phyloP scores from a whole-genome alignment of 1,284 basidiomycete species.

The Lignosus rhinocerotis region DNA sequence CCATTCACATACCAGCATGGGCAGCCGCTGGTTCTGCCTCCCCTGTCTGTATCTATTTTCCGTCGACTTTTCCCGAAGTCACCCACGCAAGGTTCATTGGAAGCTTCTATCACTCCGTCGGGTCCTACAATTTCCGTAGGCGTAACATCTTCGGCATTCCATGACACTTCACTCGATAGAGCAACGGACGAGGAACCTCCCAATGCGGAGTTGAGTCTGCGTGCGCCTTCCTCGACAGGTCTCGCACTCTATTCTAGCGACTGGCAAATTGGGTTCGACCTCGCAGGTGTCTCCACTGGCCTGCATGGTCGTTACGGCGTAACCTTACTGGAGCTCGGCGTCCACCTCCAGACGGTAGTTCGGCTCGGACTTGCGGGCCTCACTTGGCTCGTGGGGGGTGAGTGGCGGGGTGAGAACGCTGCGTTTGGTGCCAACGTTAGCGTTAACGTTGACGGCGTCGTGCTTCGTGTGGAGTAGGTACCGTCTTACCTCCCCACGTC shows the following conservation, averaged over 20 bases:
- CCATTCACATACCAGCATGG: conserved; percentile 11
- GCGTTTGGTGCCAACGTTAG: conserved; percentile 34
- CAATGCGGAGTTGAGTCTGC: conserved; percentile 10
- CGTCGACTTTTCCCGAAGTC: conserved; percentile 36
- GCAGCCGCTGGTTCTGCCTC: conserved; percentile 24
- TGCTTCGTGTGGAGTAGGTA: conserved; percentile 37
- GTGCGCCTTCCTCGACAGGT: conserved; percentile 33
- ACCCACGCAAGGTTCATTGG: conserved; percentile 30
- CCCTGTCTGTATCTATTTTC: conserved; percentile 31
- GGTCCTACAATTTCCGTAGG: conserved; percentile 25
- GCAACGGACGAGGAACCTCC: conserved; percentile 11
- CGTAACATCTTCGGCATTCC: conserved; percentile 27
- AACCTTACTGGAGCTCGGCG: conserved; percentile 31
- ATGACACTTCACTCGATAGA: conserved; percentile 25
- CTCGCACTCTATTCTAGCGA: conserved; percentile 30
- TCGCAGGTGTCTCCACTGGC: conserved; percentile 30
- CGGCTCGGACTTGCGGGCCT: conserved; percentile 29
- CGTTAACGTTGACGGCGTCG: conserved; percentile 33
- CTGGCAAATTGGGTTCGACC: conserved; percentile 31
- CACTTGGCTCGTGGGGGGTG: conserved; percentile 30
- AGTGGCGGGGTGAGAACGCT: conserved; percentile 30
- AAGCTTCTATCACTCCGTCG: conserved; percentile 22
- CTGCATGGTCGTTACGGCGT: conserved; percentile 36
- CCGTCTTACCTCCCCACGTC: conserved; percentile 6
- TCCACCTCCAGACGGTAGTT: conserved; percentile 26